These are phyloP conservation scores for Mallotus nudiflorus DNA, from an alignment of 345 rosid genomes.

Conservation along the genomic window DNA sequence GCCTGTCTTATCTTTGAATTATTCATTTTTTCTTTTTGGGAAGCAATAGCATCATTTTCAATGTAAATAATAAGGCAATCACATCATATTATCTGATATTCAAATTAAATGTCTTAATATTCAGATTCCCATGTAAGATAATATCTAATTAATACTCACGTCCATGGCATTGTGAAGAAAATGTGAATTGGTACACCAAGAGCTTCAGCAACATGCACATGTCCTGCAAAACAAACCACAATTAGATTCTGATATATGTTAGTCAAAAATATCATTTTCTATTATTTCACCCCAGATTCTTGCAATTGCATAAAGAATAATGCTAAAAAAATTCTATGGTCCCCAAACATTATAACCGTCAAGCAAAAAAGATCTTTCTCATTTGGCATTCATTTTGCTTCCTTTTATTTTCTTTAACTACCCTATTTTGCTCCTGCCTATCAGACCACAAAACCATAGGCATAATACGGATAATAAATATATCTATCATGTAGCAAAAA, in stretches of 20 bases:
- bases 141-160: slow-evolving; percentile 58
- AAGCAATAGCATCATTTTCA: not conserved
- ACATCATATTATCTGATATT: not conserved
- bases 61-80: not conserved
- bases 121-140: slow-evolving; percentile 5
- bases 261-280: not conserved
- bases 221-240: slow-evolving; percentile 57
- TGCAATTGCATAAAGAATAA: not conserved
- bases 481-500: not conserved
- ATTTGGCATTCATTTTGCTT: not conserved
- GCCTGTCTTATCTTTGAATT: not conserved
- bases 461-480: not conserved
- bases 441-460: not conserved
- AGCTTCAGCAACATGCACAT: slow-evolving; percentile 97
- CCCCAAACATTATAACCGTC: not conserved
- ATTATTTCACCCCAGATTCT: not conserved
- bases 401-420: not conserved
- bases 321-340: not conserved
- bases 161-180: slow-evolving; percentile 99
- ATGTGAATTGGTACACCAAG: slow-evolving; percentile 95
- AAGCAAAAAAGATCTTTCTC: not conserved
- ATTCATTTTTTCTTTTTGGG: not conserved
- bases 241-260: slow-evolving; percentile 10
- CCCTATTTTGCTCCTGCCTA: not conserved
- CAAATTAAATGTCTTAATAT: slow-evolving; percentile 10